Conservation (phyloP, 306 rosid genomes). For the Lathyrus aphaca region DNA sequence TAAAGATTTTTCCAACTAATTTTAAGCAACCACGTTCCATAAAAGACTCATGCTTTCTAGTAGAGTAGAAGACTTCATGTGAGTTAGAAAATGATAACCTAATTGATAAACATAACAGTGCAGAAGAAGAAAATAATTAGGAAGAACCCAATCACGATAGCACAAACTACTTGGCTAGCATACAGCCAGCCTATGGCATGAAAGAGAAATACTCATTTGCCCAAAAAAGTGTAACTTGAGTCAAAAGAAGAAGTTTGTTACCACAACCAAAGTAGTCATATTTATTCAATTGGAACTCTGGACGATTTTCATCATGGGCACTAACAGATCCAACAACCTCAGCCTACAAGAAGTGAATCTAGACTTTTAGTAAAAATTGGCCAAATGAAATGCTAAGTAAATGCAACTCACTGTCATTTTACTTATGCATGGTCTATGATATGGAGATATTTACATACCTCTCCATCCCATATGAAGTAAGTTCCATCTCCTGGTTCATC, state of each 20-base stretch:
- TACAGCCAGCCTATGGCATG: neutral
- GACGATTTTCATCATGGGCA: constrained; percentile 61
- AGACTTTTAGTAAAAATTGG: neutral
- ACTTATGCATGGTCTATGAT: neutral
- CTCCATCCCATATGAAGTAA: constrained; percentile 91
- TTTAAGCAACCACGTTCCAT: constrained; percentile 6
- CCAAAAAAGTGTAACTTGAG: constrained; percentile 32
- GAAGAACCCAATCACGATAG: constrained; percentile 8
- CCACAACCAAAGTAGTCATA: constrained; percentile 86
- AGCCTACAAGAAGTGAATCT: constrained; percentile 60
- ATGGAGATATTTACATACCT: constrained; percentile 55
- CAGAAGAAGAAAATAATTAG: constrained; percentile 15
- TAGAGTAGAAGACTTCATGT: neutral
- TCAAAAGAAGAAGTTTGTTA: constrained; percentile 39
- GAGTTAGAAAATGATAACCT: constrained; percentile 21
- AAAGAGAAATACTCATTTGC: constrained; percentile 19
- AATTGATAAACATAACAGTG: constrained; percentile 7
- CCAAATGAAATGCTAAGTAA: constrained; percentile 1
- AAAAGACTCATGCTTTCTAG: constrained; percentile 13
- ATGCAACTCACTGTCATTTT: neutral
- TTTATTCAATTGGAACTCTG: constrained; percentile 73
- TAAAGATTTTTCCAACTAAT: neutral
- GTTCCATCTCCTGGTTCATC: constrained; percentile 77
- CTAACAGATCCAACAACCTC: constrained; percentile 63
- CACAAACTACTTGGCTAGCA: constrained; percentile 22